Percentiles rank a stretch among this genome's conserved stretches.
Evolutionary conservation across 768 basidiomycete genomes (phyloP).

Genomic region (Suillus brevipes): DNA sequence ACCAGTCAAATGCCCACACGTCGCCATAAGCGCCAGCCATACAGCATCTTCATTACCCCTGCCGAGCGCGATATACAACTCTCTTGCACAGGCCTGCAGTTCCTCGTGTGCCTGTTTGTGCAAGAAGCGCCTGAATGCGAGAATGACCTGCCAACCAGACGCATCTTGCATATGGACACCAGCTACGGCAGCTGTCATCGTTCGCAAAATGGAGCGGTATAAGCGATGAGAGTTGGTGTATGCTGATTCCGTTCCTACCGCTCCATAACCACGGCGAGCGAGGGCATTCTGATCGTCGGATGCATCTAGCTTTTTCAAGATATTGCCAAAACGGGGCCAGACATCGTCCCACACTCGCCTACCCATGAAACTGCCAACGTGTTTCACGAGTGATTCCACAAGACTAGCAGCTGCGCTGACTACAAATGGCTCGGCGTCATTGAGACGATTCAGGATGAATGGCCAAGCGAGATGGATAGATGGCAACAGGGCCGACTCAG

Average conservation of each 20-base stretch:
- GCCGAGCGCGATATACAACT: slow-evolving; percentile 62
- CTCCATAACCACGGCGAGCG: slow-evolving; percentile 49
- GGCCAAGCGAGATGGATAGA: slow-evolving; percentile 91
- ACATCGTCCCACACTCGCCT: slow-evolving; percentile 86
- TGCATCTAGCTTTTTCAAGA: slow-evolving; percentile 61
- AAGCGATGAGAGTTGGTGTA: slow-evolving; percentile 82
- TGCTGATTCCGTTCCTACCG: slow-evolving; percentile 63
- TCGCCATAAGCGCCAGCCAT: slow-evolving; percentile 73
- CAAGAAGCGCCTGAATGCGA: slow-evolving; percentile 78
- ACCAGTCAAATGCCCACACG: slow-evolving; percentile 43
- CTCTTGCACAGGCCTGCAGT: slow-evolving; percentile 64
- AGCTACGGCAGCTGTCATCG: slow-evolving; percentile 65
- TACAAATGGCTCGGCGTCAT: slow-evolving; percentile 75
- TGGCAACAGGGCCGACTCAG: slow-evolving; percentile 76
- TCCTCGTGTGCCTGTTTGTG: slow-evolving; percentile 66
- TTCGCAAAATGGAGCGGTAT: slow-evolving; percentile 72
- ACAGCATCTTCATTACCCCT: slow-evolving; percentile 75
- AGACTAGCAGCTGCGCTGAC: slow-evolving; percentile 73
- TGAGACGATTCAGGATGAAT: slow-evolving; percentile 83
- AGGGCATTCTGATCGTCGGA: slow-evolving; percentile 70
- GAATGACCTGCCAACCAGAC: slow-evolving; percentile 78
- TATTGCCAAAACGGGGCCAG: slow-evolving; percentile 77
- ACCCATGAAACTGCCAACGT: slow-evolving; percentile 85
- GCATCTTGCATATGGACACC: slow-evolving; percentile 71
- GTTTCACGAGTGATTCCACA: slow-evolving; percentile 65